These are phyloP conservation scores for Coemansia sp. DNA, from an alignment of 192 early-diverging fungal species.

Conservation along the genomic window DNA sequence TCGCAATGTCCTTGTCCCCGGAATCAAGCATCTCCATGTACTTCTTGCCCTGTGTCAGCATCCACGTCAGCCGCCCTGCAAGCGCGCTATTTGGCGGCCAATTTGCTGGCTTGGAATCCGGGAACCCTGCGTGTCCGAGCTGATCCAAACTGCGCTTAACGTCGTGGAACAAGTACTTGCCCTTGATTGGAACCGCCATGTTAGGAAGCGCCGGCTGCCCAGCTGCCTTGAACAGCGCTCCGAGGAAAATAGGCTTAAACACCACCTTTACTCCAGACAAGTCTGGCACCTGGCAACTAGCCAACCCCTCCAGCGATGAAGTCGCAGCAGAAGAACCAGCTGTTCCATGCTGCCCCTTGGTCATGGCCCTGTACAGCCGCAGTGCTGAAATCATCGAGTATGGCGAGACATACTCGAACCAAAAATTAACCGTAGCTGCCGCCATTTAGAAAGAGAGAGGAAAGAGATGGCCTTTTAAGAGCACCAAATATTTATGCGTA, in stretches of 20 bases:
- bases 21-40: constrained; percentile 10
- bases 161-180: constrained; percentile 40
- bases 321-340: neutral
- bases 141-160: constrained; percentile 19
- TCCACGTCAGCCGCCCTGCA: constrained; percentile 33
- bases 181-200: constrained; percentile 26
- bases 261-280: constrained; percentile 9
- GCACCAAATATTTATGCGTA: neutral
- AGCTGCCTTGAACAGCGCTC: constrained; percentile 26
- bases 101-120: neutral
- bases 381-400: constrained; percentile 49
- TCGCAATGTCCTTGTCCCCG: too few relatives aligned
- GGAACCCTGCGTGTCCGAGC: constrained; percentile 27
- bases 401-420: constrained; percentile 50
- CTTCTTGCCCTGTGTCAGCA: constrained; percentile 29
- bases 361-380: constrained; percentile 27
- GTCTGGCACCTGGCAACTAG: constrained; percentile 18
- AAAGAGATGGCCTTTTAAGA: neutral
- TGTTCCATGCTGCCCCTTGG: neutral
- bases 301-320: neutral
- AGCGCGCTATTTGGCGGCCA: constrained; percentile 38
- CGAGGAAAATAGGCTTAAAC: constrained; percentile 29
- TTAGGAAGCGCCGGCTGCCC: constrained; percentile 25
- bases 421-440: constrained; percentile 22
- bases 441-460: constrained; percentile 6